Conservation (phyloP, 768 basidiomycete species). For the Sarcodon sp. region DNA sequence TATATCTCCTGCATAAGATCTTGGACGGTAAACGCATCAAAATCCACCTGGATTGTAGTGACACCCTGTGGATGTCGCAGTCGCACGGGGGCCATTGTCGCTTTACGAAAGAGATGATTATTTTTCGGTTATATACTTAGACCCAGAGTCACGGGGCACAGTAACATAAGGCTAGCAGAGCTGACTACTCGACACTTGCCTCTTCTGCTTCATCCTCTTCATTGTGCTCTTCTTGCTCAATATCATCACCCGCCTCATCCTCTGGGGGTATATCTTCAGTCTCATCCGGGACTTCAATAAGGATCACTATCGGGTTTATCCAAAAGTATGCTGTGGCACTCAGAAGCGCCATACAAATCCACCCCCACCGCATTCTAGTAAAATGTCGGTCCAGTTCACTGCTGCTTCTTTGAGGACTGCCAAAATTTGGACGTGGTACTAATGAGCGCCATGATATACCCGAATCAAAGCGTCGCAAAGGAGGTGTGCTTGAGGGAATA, state of each 20-base stretch:
- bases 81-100: conserved; percentile 56
- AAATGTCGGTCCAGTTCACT: conserved; percentile 33
- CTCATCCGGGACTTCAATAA: not conserved
- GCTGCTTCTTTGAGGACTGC: conserved; percentile 11
- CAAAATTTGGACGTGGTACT: conserved; percentile 12
- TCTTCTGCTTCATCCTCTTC: conserved; percentile 6
- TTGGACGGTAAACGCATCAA: conserved; percentile 48
- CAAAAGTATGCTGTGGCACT: conserved; percentile 26
- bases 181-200: conserved; percentile 1
- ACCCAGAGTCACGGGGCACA: not conserved
- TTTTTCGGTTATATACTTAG: not conserved
- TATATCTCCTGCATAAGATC: conserved; percentile 70
- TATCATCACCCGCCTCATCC: conserved; percentile 1
- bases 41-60: conserved; percentile 58
- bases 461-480: conserved; percentile 3
- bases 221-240: conserved; percentile 8
- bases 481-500: conserved; percentile 10
- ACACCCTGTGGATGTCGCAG: conserved; percentile 81
- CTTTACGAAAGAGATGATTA: not conserved
- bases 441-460: conserved; percentile 25
- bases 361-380: conserved; percentile 38
- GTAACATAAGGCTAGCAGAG: not conserved
- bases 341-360: conserved; percentile 28
- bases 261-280: not conserved
- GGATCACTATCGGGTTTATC: conserved; percentile 12